Base-by-base conservation (phyloP, 768 basidiomycete species). In the Kwoniella shandongensis region DNA sequence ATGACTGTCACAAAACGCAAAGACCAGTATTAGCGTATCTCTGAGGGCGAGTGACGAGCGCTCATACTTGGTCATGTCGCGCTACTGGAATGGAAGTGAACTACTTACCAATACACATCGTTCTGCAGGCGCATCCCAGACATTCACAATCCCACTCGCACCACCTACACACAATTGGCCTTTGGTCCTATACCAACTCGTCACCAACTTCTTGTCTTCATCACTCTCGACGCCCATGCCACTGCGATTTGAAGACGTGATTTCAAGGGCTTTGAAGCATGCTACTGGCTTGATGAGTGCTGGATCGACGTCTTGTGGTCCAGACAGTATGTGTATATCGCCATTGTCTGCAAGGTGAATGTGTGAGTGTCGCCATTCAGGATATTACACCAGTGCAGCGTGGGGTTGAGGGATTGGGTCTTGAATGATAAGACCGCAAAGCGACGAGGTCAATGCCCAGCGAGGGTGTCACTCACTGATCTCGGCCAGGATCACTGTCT, bases 101-200 rank as follows among this genome's bases (percentile, higher is more conserved):
- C n/a, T n/a, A 61, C 69, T 56, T 30, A 70, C 72, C 29, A 58
- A 47, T 26, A 65, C 54, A 42, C 66, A 58, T 25, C 64, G 50
- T 44, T 73, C 72, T 5, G 69, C 66, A 5, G 69, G 69, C 52
- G 64, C 66, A 51, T 73, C 72, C 72, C 72, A 73, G 3, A 68
- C 60, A 26, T 69, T 70, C 36, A 73, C 52, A 10, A 59, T 51
- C 13, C 53, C 51, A 22, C 53, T 51, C 27, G 53, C 30, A 2
- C 72, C 72, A 1, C 63, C 72, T 0, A 73, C 67, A 22, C 40
- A 51, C 18, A 73, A 42, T 25, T 55, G 45, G 7, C 72, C 72
- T 12, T 51, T 55, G 36, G 67, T 66, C 18, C 72, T 53, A 54
- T 57, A 73, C 72, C 72, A 73, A 13, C 62, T 57, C 2, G 60